These are phyloP conservation scores for Colletotrichum orchidophilum DNA, from an alignment of 2,329 filamentous ascomycete species.

Conservation along the genomic window DNA sequence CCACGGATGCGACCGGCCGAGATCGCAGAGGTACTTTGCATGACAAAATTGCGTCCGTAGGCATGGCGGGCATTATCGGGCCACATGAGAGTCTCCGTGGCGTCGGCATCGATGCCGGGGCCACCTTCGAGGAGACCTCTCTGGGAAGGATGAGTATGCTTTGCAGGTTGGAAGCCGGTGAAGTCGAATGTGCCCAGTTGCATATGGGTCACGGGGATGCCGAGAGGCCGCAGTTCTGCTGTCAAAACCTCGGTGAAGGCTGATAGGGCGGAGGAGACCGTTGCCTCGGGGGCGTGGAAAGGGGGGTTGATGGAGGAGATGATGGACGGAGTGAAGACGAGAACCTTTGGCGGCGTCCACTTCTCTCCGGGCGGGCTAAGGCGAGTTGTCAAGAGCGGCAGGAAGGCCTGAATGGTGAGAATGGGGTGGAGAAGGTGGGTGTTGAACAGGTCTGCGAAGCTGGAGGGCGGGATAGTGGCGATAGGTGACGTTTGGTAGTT, in stretches of 20 bases:
- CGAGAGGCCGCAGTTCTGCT: constrained; percentile 79
- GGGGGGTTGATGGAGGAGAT: constrained; percentile 82
- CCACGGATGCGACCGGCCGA: constrained; percentile 66
- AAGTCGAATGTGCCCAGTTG: constrained; percentile 94
- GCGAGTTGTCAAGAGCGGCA: constrained; percentile 77
- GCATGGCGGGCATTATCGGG: constrained; percentile 66
- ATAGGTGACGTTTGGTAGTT: constrained; percentile 86
- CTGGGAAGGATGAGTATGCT: constrained; percentile 47
- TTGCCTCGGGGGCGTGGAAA: constrained; percentile 86
- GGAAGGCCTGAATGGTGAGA: constrained; percentile 86
- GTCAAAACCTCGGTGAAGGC: constrained; percentile 85
- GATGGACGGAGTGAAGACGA: constrained; percentile 83
- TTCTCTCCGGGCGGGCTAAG: constrained; percentile 62
- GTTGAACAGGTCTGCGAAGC: constrained; percentile 90
- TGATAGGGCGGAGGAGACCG: constrained; percentile 85
- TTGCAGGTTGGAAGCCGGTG: constrained; percentile 67
- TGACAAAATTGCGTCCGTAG: constrained; percentile 71
- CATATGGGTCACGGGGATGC: constrained; percentile 84
- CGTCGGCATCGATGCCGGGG: constrained; percentile 52
- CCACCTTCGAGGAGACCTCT: constrained; percentile 51
- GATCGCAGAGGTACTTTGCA: constrained; percentile 63
- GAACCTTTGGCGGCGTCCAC: constrained; percentile 69
- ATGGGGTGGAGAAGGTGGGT: constrained; percentile 91
- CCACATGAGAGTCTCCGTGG: constrained; percentile 70
- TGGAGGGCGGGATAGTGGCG: constrained; percentile 83